Base-by-base conservation (phyloP, 495 filamentous ascomycete genomes). In the Penicillium lagena region DNA sequence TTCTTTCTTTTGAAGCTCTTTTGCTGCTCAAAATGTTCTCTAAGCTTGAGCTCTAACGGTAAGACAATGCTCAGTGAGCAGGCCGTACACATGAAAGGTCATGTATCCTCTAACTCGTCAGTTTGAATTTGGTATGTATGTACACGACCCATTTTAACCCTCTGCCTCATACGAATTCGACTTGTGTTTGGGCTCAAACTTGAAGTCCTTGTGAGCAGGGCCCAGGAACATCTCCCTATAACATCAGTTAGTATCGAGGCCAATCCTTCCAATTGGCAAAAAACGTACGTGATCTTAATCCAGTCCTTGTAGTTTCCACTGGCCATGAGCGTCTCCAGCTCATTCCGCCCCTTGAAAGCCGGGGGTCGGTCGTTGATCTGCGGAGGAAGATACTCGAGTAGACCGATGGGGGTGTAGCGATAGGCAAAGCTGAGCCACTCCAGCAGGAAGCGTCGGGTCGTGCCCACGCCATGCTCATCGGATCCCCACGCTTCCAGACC, bases 181-280 rank as follows among this genome's bases (percentile, higher is more conserved):
- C 68, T 96, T 96, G 67, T 98, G 93, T 72, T 98, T 98, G n/a
- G 93, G 93, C 66, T 88, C 83, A 67, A 97, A 98, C 45, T 84
- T 82, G 76, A 97, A 98, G 59, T 86, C 81, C 39, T 83, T 78
- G 45, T 94, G 89, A 27, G 88, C 85, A 30, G 90, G 89, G 12
- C 93, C 93, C 11, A 98, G 78, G 71, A 95, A 97, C 90, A 98
- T 97, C 55, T 98, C 93, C 56, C 89, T 95, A 42, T 17, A 22
- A 30, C 22, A 35, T 32, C n/a, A 11, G 43, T 64, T 52, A 60
- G 54, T 36, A 15, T 31, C 37, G 0, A 39, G 9, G n/a, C 29
- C 9, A 42, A 27, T 29, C 13, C 37, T 3, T n/a, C 9, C 5
- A 17, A 2, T 13, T 17, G 10, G 17, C 39, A 40, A 35, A 27